phyloP scores from a whole-genome alignment of 305 asterid species.

The Plantago lanceolata region DNA sequence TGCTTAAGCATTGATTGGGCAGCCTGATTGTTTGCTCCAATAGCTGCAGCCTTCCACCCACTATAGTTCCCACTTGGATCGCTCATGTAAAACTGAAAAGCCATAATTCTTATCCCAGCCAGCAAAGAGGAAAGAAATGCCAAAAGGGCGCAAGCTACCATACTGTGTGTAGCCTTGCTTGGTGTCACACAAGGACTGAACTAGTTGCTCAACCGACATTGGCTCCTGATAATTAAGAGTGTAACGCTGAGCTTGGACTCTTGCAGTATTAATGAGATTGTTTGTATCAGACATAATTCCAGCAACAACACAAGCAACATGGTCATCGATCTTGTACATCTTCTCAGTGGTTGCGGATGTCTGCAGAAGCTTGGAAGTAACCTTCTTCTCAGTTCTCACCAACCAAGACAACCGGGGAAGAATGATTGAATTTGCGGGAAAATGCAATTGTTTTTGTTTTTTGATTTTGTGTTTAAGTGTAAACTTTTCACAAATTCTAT shows the following conservation, averaged over 20 bases:
- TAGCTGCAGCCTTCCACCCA: conserved; percentile 15
- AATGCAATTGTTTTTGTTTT: no score
- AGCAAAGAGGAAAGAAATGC: conserved; percentile 11
- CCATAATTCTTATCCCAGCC: conserved; percentile 13
- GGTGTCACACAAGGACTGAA: conserved; percentile 11
- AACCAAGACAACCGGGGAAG: conserved; percentile 13
- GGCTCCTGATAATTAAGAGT: conserved; percentile 13
- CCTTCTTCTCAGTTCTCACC: conserved; percentile 7
- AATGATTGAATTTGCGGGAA: no score
- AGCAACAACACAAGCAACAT: conserved; percentile 10
- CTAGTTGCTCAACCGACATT: conserved; percentile 9
- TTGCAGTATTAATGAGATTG: conserved; percentile 5
- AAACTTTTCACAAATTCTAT: no score
- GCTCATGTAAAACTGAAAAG: conserved; percentile 10
- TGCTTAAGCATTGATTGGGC: conserved; percentile 13
- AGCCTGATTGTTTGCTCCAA: conserved; percentile 12
- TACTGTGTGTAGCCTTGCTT: conserved; percentile 12
- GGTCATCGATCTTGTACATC: conserved; percentile 14
- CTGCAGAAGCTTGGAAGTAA: conserved; percentile 12
- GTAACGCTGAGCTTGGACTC: conserved; percentile 13
- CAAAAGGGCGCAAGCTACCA: conserved; percentile 9
- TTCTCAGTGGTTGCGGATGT: conserved; percentile 8
- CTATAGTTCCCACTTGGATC: conserved; percentile 11
- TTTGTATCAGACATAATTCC: conserved; percentile 11
- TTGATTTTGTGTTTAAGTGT: no score